These are phyloP conservation scores for Blumeriella jaapii DNA, from an alignment of 2,329 filamentous ascomycete genomes.

Conservation along the genomic window DNA sequence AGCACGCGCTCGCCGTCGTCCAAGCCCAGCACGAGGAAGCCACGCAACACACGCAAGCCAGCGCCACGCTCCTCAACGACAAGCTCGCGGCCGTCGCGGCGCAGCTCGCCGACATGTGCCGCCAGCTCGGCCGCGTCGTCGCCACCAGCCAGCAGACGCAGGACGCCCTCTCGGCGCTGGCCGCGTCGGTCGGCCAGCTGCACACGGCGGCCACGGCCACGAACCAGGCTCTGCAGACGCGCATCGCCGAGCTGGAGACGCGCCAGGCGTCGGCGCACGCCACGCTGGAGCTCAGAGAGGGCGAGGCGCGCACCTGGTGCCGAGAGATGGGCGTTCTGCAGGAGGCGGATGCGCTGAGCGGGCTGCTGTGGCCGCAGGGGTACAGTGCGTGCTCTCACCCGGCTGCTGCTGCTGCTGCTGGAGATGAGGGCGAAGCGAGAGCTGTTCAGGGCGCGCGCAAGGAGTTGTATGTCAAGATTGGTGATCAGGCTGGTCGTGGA, in stretches of 20 bases:
- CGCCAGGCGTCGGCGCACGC: neutral
- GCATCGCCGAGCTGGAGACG: neutral
- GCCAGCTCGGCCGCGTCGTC: neutral
- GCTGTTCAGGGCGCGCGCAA: too few species aligned
- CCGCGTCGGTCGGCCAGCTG: neutral
- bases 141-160: neutral
- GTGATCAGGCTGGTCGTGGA: conserved; percentile 6
- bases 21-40: too few species aligned
- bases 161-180: neutral
- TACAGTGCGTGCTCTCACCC: too few species aligned
- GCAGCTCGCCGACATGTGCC: neutral
- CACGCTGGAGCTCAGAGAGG: neutral
- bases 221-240: neutral
- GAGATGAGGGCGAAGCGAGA: too few species aligned
- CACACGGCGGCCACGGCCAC: neutral
- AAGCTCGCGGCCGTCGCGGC: neutral
- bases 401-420: too few species aligned
- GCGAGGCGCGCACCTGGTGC: neutral
- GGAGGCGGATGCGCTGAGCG: conserved; percentile 4
- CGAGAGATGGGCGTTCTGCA: too few species aligned
- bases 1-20: too few species aligned
- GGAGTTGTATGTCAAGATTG: conserved; percentile 3
- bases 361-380: conserved; percentile 13
- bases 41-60: too few species aligned
- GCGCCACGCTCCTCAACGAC: too few species aligned